Evolutionary conservation across 75 land plant species (phyloP).

Genomic region (Chamaecyparis obtusa): DNA sequence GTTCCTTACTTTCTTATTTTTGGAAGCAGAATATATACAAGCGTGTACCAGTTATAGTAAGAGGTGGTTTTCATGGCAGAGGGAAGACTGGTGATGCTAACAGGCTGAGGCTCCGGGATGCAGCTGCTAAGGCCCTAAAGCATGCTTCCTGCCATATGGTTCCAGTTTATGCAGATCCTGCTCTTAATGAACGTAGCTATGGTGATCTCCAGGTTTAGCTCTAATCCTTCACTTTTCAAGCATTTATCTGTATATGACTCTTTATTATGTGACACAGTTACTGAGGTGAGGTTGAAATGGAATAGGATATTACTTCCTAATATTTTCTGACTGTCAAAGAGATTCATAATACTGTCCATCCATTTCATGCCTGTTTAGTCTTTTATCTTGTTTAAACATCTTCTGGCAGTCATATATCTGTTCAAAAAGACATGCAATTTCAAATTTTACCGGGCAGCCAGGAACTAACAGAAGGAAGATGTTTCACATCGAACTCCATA

Average conservation of each 20-base stretch:
- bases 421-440: neutral
- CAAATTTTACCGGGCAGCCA: neutral
- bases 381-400: neutral
- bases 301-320: neutral
- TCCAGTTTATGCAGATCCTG: conserved; percentile 54
- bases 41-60: conserved; percentile 42
- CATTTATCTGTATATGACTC: neutral
- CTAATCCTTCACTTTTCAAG: neutral
- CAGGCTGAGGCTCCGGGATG: conserved; percentile 43
- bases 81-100: conserved; percentile 54
- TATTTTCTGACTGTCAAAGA: neutral
- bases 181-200: conserved; percentile 56
- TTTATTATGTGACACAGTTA: neutral
- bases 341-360: neutral
- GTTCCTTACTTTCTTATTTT: neutral
- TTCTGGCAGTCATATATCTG: neutral
- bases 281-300: neutral
- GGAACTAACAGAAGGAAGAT: neutral
- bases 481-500: neutral
- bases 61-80: conserved; percentile 50
- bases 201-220: conserved; percentile 46
- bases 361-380: neutral
- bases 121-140: conserved; percentile 49
- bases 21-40: conserved; percentile 40
- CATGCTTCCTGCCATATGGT: conserved; percentile 57